Percentiles rank a stretch among this genome's conserved stretches.
Conservation (phyloP, 164 flowering plant genomes). For the Chloranthus sessilifolius region DNA sequence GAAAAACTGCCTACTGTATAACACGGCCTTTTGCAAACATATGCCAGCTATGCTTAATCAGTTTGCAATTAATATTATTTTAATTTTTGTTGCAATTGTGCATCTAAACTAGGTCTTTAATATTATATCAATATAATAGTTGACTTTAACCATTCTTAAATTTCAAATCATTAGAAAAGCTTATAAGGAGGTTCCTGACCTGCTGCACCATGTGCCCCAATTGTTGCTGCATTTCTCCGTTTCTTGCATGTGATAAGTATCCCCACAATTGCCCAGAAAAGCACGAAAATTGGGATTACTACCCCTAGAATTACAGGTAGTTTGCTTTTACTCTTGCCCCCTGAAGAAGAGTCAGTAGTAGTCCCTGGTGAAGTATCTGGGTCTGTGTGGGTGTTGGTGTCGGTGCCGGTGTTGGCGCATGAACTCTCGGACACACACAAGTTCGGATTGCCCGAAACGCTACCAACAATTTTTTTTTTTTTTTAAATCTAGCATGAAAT, state of each 20-base stretch:
- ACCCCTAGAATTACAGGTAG: slow-evolving; percentile 8
- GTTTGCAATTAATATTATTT: background rate
- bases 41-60: background rate
- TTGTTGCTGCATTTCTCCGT: slow-evolving; percentile 7
- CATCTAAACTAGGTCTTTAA: too few relatives aligned
- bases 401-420: background rate
- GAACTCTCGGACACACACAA: background rate
- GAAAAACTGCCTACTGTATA: too few relatives aligned
- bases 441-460: slow-evolving; percentile 12
- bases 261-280: slow-evolving; percentile 9
- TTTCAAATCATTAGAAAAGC: background rate
- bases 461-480: too few relatives aligned
- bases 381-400: background rate
- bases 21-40: too few relatives aligned
- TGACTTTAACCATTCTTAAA: too few relatives aligned
- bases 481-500: too few relatives aligned
- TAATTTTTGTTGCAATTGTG: too few relatives aligned
- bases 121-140: too few relatives aligned
- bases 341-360: background rate
- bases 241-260: background rate
- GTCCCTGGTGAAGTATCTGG: background rate
- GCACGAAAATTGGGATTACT: slow-evolving; percentile 4
- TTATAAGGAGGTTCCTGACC: background rate
- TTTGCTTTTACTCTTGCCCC: slow-evolving; percentile 7
- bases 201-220: background rate